These are phyloP conservation scores for Arthroderma sp. DNA, from an alignment of 2,329 filamentous ascomycete genomes.

Conservation along the genomic window DNA sequence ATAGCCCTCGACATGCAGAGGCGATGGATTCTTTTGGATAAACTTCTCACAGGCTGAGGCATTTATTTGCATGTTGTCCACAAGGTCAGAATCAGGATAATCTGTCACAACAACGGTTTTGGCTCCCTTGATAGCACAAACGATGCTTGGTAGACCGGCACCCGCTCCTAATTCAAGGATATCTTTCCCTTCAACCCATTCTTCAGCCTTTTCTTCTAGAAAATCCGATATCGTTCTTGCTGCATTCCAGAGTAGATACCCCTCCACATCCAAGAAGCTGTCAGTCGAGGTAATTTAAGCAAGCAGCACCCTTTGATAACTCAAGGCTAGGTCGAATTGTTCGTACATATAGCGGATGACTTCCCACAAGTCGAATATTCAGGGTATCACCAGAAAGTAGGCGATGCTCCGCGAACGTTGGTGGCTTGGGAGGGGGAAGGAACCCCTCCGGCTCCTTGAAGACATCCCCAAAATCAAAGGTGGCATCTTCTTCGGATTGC, in stretches of 20 bases:
- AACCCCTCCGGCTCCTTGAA: conserved; percentile 74
- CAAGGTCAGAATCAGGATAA: conserved; percentile 74
- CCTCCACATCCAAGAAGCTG: conserved; percentile 34
- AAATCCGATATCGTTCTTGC: conserved; percentile 65
- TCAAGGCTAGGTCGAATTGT: conserved; percentile 1
- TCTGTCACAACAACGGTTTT: conserved; percentile 64
- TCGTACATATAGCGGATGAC: conserved; percentile 70
- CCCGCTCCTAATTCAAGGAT: conserved; percentile 84
- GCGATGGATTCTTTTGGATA: conserved; percentile 28
- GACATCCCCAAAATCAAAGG: conserved; percentile 39
- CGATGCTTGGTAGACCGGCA: conserved; percentile 69
- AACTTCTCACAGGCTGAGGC: conserved; percentile 45
- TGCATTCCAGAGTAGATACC: conserved; percentile 85
- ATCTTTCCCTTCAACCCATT: conserved; percentile 52
- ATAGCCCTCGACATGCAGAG: conserved; percentile 56
- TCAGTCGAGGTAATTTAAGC: conserved; percentile 16
- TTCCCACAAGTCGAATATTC: conserved; percentile 66
- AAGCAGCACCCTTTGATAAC: background rate
- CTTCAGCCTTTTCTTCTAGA: conserved; percentile 55
- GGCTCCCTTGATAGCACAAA: conserved; percentile 63
- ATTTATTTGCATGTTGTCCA: conserved; percentile 68
- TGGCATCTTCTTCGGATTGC: conserved; percentile 18
- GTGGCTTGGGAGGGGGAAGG: conserved; percentile 63
- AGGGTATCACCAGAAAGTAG: conserved; percentile 55
- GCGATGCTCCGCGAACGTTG: conserved; percentile 60